Percentiles rank a stretch among this genome's conserved stretches.
phyloP scores from a whole-genome alignment of 495 filamentous ascomycete species.

The Trichoderma reesei region DNA sequence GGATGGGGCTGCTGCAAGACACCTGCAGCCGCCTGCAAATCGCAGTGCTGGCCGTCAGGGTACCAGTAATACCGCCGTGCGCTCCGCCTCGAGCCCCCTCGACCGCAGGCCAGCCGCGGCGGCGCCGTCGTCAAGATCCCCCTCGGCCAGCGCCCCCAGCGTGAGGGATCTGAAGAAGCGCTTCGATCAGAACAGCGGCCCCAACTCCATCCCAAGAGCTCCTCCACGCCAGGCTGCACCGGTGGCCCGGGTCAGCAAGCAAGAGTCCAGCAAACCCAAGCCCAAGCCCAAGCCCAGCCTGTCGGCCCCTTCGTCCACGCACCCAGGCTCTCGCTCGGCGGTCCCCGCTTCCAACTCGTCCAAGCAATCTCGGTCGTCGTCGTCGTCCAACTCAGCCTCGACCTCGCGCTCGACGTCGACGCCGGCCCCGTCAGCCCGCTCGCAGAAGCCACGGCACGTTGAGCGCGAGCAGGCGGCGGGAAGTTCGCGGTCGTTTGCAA shows the following conservation, averaged over 20 bases:
- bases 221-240: constrained; percentile 2
- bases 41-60: constrained; percentile 18
- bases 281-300: neutral
- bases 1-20: constrained; percentile 29
- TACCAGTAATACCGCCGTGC: constrained; percentile 16
- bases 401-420: neutral
- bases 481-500: constrained; percentile 44
- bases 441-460: constrained; percentile 29
- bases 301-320: neutral
- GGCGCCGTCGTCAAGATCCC: constrained; percentile 22
- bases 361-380: constrained; percentile 17
- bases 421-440: neutral
- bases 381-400: neutral
- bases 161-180: constrained; percentile 47
- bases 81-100: constrained; percentile 42
- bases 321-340: neutral
- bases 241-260: constrained; percentile 3
- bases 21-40: constrained; percentile 21
- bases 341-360: constrained; percentile 12
- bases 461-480: constrained; percentile 34
- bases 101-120: constrained; percentile 27
- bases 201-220: constrained; percentile 12
- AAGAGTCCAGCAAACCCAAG: neutral
- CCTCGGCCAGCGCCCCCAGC: constrained; percentile 29
- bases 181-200: constrained; percentile 35